phyloP scores from a whole-genome alignment of 768 basidiomycete species.

The Ramaria sp. region DNA sequence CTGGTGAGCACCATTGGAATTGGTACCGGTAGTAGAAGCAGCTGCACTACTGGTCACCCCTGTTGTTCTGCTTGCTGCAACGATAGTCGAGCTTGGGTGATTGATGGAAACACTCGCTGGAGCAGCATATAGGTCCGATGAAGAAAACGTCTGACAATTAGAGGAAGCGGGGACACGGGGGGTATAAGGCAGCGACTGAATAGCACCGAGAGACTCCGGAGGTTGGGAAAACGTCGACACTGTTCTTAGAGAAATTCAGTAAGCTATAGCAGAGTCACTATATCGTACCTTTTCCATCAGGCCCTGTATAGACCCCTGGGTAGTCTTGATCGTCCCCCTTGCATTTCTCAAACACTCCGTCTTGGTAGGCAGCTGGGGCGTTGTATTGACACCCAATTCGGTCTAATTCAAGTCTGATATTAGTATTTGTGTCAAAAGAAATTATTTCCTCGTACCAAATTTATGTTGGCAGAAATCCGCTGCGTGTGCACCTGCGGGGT shows the following conservation, averaged over 20 bases:
- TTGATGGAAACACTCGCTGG: neutral
- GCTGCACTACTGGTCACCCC: too few relatives aligned
- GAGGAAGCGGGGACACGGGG: conserved; percentile 29
- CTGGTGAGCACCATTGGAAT: neutral
- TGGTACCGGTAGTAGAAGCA: neutral
- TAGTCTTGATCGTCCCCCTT: conserved; percentile 51
- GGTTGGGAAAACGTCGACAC: conserved; percentile 36
- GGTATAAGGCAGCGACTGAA: conserved; percentile 32
- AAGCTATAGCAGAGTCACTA: neutral
- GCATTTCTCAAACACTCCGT: conserved; percentile 55
- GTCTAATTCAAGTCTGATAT: conserved; percentile 23
- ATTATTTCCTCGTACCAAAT: conserved; percentile 19
- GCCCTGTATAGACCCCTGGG: conserved; percentile 38
- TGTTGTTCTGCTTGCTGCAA: too few relatives aligned
- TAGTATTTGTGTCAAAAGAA: neutral
- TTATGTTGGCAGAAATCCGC: conserved; percentile 57
- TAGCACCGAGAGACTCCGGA: conserved; percentile 34
- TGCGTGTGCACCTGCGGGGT: conserved; percentile 40
- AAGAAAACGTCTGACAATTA: conserved; percentile 30
- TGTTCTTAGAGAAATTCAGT: neutral
- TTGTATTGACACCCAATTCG: conserved; percentile 69
- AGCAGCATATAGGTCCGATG: conserved; percentile 24
- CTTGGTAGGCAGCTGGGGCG: conserved; percentile 51
- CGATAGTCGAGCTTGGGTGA: too few relatives aligned
- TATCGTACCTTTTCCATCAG: conserved; percentile 22